Evolutionary conservation across 805 yeast genomes (phyloP).

Genomic region (Spathaspora passalidarum): DNA sequence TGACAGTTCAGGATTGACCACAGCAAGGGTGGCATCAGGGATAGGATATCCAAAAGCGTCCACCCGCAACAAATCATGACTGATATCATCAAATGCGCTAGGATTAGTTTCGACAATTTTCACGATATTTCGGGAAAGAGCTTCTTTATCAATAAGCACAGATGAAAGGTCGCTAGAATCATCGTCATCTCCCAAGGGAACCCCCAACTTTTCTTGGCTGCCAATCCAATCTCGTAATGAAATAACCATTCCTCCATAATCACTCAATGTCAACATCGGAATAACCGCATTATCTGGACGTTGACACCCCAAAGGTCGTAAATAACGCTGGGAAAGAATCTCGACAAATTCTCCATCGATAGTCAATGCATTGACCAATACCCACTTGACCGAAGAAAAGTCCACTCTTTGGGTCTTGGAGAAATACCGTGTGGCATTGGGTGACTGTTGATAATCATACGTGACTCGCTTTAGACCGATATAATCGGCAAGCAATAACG

Average conservation of each 20-base stretch:
- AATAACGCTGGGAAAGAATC: conserved; percentile 83
- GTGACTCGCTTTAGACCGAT: conserved; percentile 86
- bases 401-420: conserved; percentile 74
- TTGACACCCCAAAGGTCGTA: conserved; percentile 83
- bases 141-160: conserved; percentile 68
- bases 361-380: conserved; percentile 80
- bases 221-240: conserved; percentile 91
- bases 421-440: conserved; percentile 77
- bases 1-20: conserved; percentile 91
- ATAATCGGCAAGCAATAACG: conserved; percentile 80
- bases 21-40: conserved; percentile 90
- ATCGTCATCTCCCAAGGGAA: conserved; percentile 36
- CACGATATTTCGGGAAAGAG: conserved; percentile 69
- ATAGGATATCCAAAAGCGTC: conserved; percentile 94
- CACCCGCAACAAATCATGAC: conserved; percentile 52
- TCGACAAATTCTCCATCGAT: conserved; percentile 93
- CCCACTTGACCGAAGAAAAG: conserved; percentile 80
- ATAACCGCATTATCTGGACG: conserved; percentile 74
- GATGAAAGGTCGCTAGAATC: conserved; percentile 50
- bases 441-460: conserved; percentile 87
- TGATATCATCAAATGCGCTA: conserved; percentile 43
- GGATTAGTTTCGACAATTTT: conserved; percentile 62
- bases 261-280: conserved; percentile 84
- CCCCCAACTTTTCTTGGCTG: conserved; percentile 51
- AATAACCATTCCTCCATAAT: conserved; percentile 94